These are phyloP conservation scores for Pestalotiopsis sp. DNA, from an alignment of 2,329 filamentous ascomycete species.

Conservation along the genomic window DNA sequence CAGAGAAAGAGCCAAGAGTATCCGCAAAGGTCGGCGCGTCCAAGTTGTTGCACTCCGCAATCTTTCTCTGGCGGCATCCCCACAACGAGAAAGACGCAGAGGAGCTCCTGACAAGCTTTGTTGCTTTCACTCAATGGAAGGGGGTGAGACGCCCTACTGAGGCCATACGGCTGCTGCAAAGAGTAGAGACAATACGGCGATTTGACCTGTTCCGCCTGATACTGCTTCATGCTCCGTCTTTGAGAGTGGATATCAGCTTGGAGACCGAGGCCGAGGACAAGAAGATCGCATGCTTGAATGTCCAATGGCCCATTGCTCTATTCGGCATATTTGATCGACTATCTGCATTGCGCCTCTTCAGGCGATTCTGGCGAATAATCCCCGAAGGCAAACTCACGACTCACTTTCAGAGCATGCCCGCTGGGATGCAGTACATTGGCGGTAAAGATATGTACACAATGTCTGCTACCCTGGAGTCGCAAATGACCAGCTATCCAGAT, in stretches of 20 bases:
- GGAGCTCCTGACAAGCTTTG: neutral
- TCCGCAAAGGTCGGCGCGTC: neutral
- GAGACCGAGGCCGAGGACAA: slow-evolving; percentile 1
- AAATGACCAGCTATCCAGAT: neutral
- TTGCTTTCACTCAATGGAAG: neutral
- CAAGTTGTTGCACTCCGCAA: neutral
- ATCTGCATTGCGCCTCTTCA: slow-evolving; percentile 4
- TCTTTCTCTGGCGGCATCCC: neutral
- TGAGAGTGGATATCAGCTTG: neutral
- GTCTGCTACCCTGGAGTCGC: neutral
- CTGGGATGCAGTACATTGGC: neutral
- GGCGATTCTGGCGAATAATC: neutral
- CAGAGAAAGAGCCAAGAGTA: slow-evolving; percentile 2
- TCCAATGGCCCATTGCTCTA: neutral
- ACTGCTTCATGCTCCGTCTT: neutral
- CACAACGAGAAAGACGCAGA: neutral
- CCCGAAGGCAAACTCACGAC: slow-evolving; percentile 5
- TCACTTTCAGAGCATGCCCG: neutral
- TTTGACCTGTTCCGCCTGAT: slow-evolving; percentile 2
- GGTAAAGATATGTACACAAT: neutral
- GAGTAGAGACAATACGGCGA: neutral
- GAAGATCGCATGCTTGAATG: neutral
- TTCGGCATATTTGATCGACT: neutral
- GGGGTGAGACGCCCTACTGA: neutral
- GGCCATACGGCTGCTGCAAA: neutral